Conservation (phyloP, 2,329 filamentous ascomycete genomes). For the Waltergamsia citrina region DNA sequence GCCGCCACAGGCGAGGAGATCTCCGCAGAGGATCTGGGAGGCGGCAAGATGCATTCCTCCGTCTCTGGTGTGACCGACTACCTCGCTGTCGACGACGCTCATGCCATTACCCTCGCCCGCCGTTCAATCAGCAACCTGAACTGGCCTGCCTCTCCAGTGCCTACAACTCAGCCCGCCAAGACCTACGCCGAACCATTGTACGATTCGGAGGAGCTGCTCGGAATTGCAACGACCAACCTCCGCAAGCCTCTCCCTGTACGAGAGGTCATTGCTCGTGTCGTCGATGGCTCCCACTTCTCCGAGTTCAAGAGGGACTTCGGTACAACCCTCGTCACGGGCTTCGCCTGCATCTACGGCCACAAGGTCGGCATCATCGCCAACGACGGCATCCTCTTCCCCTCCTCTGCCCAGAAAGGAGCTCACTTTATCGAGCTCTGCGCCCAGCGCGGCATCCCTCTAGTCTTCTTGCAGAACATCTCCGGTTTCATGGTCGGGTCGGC, state of each 20-base stretch:
- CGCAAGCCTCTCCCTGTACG: constrained; percentile 77
- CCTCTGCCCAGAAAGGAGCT: constrained; percentile 83
- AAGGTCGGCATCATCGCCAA: constrained; percentile 91
- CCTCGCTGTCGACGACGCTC: constrained; percentile 85
- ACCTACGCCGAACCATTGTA: constrained; percentile 70
- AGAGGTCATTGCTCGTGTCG: constrained; percentile 86
- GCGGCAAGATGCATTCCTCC: constrained; percentile 80
- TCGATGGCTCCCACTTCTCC: constrained; percentile 81
- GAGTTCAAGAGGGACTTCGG: constrained; percentile 95
- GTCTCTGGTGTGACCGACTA: constrained; percentile 94
- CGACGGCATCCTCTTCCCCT: constrained; percentile 88
- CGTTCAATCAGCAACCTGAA: constrained; percentile 83
- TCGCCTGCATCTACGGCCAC: constrained; percentile 82
- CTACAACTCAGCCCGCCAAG: constrained; percentile 27
- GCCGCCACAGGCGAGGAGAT: constrained; percentile 92
- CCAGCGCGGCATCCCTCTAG: constrained; percentile 78
- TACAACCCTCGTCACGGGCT: constrained; percentile 81
- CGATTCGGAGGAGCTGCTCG: constrained; percentile 68
- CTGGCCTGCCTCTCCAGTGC: constrained; percentile 51
- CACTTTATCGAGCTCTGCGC: constrained; percentile 95
- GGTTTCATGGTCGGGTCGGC: constrained; percentile 97
- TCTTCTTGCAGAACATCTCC: constrained; percentile 94
- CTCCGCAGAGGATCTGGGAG: constrained; percentile 81
- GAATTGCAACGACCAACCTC: constrained; percentile 85
- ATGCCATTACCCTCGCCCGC: constrained; percentile 78